Percentiles rank a stretch among this genome's conserved stretches.
phyloP scores from a whole-genome alignment of 2,329 filamentous ascomycete genomes.

The Ascocoryne sarcoides region DNA sequence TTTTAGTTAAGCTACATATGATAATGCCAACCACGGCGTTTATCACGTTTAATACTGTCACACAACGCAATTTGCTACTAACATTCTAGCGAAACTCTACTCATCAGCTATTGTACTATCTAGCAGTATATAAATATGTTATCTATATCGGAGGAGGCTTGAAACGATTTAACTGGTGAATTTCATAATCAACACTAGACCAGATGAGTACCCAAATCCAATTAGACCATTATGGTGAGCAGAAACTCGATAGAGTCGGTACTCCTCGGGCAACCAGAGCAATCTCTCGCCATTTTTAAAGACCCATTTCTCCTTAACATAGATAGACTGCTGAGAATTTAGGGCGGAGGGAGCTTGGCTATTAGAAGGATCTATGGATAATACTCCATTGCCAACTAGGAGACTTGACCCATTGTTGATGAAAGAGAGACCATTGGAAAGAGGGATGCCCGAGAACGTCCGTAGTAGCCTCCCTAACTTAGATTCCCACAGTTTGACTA shows the following conservation, averaged over 20 bases:
- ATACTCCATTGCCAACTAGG: not conserved
- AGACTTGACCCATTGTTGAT: too few relatives aligned
- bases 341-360: not conserved
- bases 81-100: too few relatives aligned
- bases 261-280: not conserved
- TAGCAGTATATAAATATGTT: too few relatives aligned
- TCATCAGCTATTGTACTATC: too few relatives aligned
- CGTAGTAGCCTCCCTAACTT: slow-evolving; percentile 65
- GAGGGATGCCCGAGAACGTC: slow-evolving; percentile 73
- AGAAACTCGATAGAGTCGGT: not conserved
- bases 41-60: too few relatives aligned
- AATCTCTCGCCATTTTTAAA: not conserved
- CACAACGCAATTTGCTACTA: too few relatives aligned
- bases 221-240: not conserved
- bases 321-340: not conserved
- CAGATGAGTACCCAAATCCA: not conserved
- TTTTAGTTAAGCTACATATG: too few relatives aligned
- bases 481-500: slow-evolving; percentile 50
- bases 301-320: not conserved
- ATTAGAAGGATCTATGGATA: not conserved
- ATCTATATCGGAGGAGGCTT: too few relatives aligned
- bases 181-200: not conserved
- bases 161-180: not conserved
- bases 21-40: too few relatives aligned
- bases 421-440: not conserved